phyloP scores from a whole-genome alignment of 2,329 filamentous ascomycete genomes.

The Podosphaera aphanis region DNA sequence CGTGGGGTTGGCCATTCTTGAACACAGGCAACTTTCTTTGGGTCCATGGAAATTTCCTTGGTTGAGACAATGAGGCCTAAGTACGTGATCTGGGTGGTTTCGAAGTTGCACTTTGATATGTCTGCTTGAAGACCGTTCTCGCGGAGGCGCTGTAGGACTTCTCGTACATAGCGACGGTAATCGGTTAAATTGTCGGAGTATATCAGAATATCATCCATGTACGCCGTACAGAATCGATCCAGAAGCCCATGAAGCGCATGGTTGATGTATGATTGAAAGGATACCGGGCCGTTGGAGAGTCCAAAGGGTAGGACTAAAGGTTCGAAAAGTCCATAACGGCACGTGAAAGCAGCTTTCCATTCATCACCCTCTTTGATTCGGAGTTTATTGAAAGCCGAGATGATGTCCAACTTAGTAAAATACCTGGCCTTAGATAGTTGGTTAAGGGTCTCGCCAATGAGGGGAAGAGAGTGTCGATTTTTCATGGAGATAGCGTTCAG shows the following conservation, averaged over 20 bases:
- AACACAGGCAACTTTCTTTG: no score
- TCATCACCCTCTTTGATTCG: neutral
- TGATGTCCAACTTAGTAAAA: constrained; percentile 1
- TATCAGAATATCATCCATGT: neutral
- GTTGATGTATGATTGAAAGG: neutral
- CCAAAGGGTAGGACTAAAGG: neutral
- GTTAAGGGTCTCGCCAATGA: neutral
- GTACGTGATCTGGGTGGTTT: no score
- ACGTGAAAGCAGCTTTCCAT: constrained; percentile 1
- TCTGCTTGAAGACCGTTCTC: no score
- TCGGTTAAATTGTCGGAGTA: neutral
- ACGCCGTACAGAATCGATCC: neutral
- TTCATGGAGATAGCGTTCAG: neutral
- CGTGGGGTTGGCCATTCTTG: no score
- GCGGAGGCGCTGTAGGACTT: no score
- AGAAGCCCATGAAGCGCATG: neutral
- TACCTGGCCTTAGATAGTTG: neutral
- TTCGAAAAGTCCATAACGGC: neutral
- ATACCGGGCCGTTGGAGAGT: neutral
- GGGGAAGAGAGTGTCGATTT: constrained; percentile 1
- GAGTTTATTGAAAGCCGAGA: neutral
- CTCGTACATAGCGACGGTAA: no score
- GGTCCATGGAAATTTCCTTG: no score
- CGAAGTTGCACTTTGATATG: no score
- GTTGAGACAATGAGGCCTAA: no score